These are phyloP conservation scores for Mrakia hoshinonis DNA, from an alignment of 768 basidiomycete species.

Conservation along the genomic window DNA sequence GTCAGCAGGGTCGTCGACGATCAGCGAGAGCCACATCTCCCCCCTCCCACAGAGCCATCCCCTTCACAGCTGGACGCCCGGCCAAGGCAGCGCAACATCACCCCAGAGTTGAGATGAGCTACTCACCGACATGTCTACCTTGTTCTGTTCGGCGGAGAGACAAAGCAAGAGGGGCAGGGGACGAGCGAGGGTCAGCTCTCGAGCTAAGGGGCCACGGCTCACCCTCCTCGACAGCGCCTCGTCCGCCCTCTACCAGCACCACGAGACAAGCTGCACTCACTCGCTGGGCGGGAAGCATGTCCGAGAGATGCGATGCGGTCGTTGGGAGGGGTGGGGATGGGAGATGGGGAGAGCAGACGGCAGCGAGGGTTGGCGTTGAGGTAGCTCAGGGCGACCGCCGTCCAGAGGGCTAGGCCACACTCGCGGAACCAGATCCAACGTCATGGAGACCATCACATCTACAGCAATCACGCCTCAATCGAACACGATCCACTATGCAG, in stretches of 20 bases:
- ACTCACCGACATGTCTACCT: conserved; percentile 86
- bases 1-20: conserved; percentile 31
- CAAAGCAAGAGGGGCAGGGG: conserved; percentile 30
- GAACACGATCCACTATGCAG: too few relatives aligned
- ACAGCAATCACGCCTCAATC: too few relatives aligned
- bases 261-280: neutral
- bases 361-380: too few relatives aligned
- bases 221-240: too few relatives aligned
- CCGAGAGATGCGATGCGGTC: too few relatives aligned
- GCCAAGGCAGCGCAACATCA: neutral
- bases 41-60: too few relatives aligned
- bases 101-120: conserved; percentile 27
- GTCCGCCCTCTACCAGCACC: conserved; percentile 4
- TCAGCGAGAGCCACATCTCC: conserved; percentile 3
- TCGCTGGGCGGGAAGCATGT: conserved; percentile 20
- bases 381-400: too few relatives aligned
- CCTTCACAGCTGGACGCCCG: too few relatives aligned
- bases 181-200: neutral
- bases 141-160: conserved; percentile 55
- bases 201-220: too few relatives aligned
- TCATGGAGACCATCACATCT: too few relatives aligned
- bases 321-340: neutral
- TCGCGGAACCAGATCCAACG: too few relatives aligned
- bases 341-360: neutral
- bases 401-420: too few relatives aligned